Evolutionary conservation across 345 rosid species (phyloP).

Genomic region (Syzygium jambos): DNA sequence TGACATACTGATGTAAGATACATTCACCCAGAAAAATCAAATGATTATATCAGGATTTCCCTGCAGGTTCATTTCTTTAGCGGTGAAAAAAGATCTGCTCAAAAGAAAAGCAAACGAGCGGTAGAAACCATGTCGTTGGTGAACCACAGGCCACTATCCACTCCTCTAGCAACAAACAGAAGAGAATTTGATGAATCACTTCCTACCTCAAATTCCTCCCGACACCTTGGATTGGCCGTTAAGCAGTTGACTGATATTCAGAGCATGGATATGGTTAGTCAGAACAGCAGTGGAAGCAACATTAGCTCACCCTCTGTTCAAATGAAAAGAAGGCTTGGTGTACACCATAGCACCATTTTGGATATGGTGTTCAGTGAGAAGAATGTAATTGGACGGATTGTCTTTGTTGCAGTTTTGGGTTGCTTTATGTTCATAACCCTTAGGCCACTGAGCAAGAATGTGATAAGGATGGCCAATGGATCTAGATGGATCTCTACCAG

Average conservation of each 20-base stretch:
- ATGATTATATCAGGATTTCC: neutral
- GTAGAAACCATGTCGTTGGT: conserved; percentile 18
- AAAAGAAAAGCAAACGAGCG: conserved; percentile 34
- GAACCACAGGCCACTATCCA: conserved; percentile 49
- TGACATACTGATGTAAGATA: neutral
- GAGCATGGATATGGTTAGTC: conserved; percentile 29
- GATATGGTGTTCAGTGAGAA: conserved; percentile 35
- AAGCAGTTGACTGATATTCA: conserved; percentile 67
- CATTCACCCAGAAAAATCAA: neutral
- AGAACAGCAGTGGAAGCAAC: conserved; percentile 34
- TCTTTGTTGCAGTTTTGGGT: conserved; percentile 47
- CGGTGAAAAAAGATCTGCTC: conserved; percentile 42
- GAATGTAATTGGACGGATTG: conserved; percentile 33
- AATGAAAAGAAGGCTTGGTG: conserved; percentile 51
- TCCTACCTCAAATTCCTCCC: conserved; percentile 34
- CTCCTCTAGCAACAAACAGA: conserved; percentile 27
- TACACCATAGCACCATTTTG: conserved; percentile 38
- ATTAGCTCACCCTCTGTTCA: conserved; percentile 41
- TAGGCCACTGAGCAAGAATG: conserved; percentile 32
- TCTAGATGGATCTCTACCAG: conserved; percentile 19
- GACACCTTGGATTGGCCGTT: conserved; percentile 60
- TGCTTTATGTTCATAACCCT: conserved; percentile 42
- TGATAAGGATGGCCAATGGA: conserved; percentile 20
- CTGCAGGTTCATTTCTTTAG: conserved; percentile 59
- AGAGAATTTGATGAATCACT: conserved; percentile 35